phyloP scores from a whole-genome alignment of 257 asterid species.

The Solanum neorickii region DNA sequence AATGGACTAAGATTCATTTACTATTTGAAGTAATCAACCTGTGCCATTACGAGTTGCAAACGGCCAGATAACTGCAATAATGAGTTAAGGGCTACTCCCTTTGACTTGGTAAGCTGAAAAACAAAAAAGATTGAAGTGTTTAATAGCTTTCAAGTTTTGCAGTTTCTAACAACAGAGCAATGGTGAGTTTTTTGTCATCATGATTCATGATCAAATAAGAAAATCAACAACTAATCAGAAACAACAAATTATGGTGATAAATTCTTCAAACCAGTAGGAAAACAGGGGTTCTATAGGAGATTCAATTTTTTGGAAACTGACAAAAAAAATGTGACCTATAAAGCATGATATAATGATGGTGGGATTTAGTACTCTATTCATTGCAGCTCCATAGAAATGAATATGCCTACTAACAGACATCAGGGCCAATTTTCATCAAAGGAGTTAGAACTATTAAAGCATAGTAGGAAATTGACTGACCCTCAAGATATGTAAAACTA shows the following conservation, averaged over 20 bases:
- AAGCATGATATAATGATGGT: not conserved
- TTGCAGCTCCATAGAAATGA: not conserved
- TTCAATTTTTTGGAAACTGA: not conserved
- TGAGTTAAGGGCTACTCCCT: slow-evolving; percentile 36
- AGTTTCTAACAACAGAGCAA: not conserved
- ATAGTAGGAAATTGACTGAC: not conserved
- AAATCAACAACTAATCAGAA: not conserved
- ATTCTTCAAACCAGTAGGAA: not conserved
- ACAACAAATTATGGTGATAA: not conserved
- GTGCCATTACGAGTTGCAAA: slow-evolving; percentile 76
- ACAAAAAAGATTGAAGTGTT: not conserved
- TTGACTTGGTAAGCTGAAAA: slow-evolving; percentile 55
- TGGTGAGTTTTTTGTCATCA: not conserved
- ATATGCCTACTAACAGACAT: not conserved
- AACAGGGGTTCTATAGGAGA: not conserved
- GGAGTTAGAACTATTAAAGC: not conserved
- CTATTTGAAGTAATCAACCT: slow-evolving; percentile 29
- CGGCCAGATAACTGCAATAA: slow-evolving; percentile 81
- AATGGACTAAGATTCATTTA: not conserved
- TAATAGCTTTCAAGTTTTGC: not conserved
- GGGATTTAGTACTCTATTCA: not conserved
- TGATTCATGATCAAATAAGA: not conserved
- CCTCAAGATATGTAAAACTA: not conserved
- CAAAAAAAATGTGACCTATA: not conserved
- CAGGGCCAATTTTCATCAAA: not conserved